Base-by-base conservation (phyloP, 139 green algal species). In the Chlorella sp. region DNA sequence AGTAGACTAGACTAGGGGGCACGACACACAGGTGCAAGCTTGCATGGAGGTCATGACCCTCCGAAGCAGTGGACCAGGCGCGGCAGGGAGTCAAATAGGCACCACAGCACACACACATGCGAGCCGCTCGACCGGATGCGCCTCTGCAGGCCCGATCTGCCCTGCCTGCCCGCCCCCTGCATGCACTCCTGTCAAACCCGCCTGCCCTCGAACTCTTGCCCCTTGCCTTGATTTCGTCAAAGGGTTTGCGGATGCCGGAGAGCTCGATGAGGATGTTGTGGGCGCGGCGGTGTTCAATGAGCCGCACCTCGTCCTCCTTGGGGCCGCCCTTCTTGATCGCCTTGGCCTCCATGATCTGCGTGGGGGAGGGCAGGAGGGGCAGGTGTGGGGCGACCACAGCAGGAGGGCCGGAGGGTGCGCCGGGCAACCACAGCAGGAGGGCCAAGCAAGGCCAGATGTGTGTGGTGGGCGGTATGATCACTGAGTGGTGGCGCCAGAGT, bases 241-340 rank as follows among this genome's bases (percentile, higher is more conserved):
- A 94, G 36, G 93, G 92, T 92, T 95, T 93, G 78, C 93, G 91
- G 34, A 97, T 93, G 68, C 95, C 95, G 5, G 92, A 93, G 19
- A 98, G 93, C 91, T 98, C 93, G 78, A 98, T 98, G 91, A 91
- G 94, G 68, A 98, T 96, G 92, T 98, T 98, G 92, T 98, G 94
- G 3, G 96, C 94, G n/a, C 96, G 91, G 75, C 94, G 93, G 82
- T 96, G 90, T 87, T 98, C 96, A n/a, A 98, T 88, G 57, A 98
- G 90, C 0, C 81, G 85, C 84, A 88, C 94, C 81, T 93, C 87
- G 32, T 86, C 79, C 7, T 53, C 89, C 53, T 84, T 86, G 69
- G 40, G 39, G 14, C 64, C 87, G 24, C 78, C 89, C 81, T 92
- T 83, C 83, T 91, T 92, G 77, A 93, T 91, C 76, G 91, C 75